Evolutionary conservation across 1,139 yeast species (phyloP), one percentile per base, ranked within the genome.

Genomic region (Suhomyces yuchorum): DNA sequence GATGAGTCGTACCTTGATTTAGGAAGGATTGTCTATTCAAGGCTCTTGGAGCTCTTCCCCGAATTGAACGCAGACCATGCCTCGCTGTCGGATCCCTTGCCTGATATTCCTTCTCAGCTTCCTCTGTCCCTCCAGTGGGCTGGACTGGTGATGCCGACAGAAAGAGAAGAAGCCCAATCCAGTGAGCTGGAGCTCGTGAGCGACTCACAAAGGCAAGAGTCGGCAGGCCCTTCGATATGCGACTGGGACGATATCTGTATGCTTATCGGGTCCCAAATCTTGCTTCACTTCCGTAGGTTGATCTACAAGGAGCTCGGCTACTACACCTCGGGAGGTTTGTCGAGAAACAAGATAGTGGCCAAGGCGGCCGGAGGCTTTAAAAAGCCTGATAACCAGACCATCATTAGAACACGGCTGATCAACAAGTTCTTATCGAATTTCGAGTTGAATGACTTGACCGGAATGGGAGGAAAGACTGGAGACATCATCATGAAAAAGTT

Each of bases 391-490:
- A 81, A 84, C 42, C 99, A 93, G 62, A 90, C 97, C 0, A 75
- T 88, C 2, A 73, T 93, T 0, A 66, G 85, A 36, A 78, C 80
- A 43, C 59, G 62, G 6, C 69, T 79, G 22, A 70, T 84, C 1
- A 56, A 69, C 2, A 58, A 61, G 1, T 93, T 92, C 60, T 63
- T 92, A 12, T 71, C 71, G 35, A 72, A 77, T 41, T 85, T 87
- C 60, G 82, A 83, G 50, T 63, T 93, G 18, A 79, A 80, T 1
- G 96, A 92, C 57, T 79, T 92, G 49, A 86, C 96, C 75, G 92
- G 96, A 0, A 72, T 92, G 75, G 99, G 99, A 4, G 99, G 99
- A 2, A 89, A 88, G 57, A 70, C 78, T 6, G 99, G 99, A 0
- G 84, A 84, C 8, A 68, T 70, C n/a, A 70, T 91, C 0, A 56